phyloP scores from a whole-genome alignment of 805 yeast genomes.

The Metschnikowia borealis region DNA sequence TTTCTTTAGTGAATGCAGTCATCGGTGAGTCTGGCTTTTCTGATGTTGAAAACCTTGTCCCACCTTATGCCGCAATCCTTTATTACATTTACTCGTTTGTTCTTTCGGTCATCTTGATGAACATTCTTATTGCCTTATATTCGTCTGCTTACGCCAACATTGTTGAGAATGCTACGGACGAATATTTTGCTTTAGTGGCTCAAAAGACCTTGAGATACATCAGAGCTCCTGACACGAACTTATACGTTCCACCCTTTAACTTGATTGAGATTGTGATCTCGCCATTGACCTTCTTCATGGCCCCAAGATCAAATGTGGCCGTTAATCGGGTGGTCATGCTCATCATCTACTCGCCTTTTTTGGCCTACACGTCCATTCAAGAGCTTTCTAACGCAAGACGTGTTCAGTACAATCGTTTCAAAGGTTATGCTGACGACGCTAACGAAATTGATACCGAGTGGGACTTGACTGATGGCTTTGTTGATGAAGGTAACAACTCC shows the following conservation, averaged over 20 bases:
- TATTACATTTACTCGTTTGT: constrained; percentile 76
- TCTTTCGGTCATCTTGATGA: constrained; percentile 70
- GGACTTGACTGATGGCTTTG: constrained; percentile 76
- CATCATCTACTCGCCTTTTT: constrained; percentile 63
- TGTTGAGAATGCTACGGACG: constrained; percentile 78
- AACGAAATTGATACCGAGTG: constrained; percentile 75
- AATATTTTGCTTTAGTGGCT: constrained; percentile 79
- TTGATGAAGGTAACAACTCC: constrained; percentile 24
- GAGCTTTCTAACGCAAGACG: constrained; percentile 69
- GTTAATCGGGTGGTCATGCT: constrained; percentile 59
- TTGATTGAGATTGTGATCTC: constrained; percentile 52
- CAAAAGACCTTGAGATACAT: constrained; percentile 79
- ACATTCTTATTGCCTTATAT: constrained; percentile 79
- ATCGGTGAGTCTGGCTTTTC: constrained; percentile 72
- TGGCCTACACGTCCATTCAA: constrained; percentile 54
- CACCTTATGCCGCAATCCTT: constrained; percentile 79
- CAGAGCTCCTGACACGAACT: constrained; percentile 83
- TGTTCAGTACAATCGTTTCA: constrained; percentile 64
- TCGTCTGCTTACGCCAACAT: constrained; percentile 80
- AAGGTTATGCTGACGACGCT: constrained; percentile 68
- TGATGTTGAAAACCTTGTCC: constrained; percentile 67
- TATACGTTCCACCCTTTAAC: constrained; percentile 83
- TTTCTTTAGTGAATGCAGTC: constrained; percentile 65
- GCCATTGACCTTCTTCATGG: constrained; percentile 33
- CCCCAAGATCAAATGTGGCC: constrained; percentile 28